Conservation (phyloP, 768 basidiomycete species). For the Boletellus emodensis region DNA sequence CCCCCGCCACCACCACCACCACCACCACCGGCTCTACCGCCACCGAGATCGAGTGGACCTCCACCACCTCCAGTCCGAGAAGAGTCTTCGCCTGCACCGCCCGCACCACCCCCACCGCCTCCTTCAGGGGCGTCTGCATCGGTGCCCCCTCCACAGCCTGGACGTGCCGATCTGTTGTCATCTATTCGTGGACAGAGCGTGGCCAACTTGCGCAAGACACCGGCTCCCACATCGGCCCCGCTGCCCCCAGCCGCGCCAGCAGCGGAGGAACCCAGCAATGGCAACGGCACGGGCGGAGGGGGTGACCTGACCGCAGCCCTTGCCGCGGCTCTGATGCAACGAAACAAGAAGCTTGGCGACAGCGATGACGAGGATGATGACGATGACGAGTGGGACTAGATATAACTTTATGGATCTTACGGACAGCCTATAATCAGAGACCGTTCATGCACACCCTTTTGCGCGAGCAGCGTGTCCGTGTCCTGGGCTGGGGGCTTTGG, state of each 20-base stretch:
- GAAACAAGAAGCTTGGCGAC: conserved; percentile 86
- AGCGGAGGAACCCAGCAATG: conserved; percentile 29
- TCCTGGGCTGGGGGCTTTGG: conserved; percentile 18
- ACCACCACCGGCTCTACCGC: conserved; percentile 37
- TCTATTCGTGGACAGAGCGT: conserved; percentile 83
- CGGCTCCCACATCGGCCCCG: conserved; percentile 29
- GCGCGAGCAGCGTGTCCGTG: neutral
- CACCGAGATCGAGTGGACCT: conserved; percentile 25
- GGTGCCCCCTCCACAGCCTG: conserved; percentile 49
- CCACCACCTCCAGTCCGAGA: conserved; percentile 27
- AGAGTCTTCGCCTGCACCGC: conserved; percentile 32
- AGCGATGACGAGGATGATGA: conserved; percentile 79
- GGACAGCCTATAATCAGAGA: conserved; percentile 10
- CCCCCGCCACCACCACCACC: conserved; percentile 32
- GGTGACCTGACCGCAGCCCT: conserved; percentile 81
- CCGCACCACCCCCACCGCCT: conserved; percentile 39
- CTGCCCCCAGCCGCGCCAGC: conserved; percentile 32
- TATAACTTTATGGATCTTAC: conserved; percentile 6
- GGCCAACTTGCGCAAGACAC: conserved; percentile 60
- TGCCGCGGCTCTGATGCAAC: conserved; percentile 74
- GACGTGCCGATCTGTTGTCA: conserved; percentile 63
- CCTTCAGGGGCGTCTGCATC: conserved; percentile 28
- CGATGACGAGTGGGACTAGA: conserved; percentile 58
- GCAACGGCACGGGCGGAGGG: conserved; percentile 37
- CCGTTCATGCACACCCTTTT: neutral